Evolutionary conservation across 2,329 filamentous ascomycete genomes (phyloP).

Genomic region (Aschersonia sp.): DNA sequence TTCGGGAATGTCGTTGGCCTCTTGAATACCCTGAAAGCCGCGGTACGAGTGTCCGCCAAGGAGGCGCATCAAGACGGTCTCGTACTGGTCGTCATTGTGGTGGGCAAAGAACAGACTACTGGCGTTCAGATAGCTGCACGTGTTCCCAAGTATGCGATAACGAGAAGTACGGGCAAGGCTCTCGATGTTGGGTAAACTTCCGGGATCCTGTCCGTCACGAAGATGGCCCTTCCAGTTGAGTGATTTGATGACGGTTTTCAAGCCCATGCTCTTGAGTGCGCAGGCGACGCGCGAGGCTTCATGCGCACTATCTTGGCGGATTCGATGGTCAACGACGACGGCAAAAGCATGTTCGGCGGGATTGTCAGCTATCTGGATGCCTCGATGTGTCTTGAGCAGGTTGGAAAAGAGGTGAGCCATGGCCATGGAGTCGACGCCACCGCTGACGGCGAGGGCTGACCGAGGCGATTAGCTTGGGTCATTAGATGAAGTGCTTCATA

Average conservation of each 20-base stretch:
- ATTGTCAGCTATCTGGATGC: slow-evolving; percentile 29
- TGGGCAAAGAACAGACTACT: slow-evolving; percentile 63
- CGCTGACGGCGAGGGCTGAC: slow-evolving; percentile 68
- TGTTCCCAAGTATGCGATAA: slow-evolving; percentile 54
- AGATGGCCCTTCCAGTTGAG: slow-evolving; percentile 33
- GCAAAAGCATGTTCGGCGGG: slow-evolving; percentile 25
- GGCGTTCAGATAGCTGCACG: slow-evolving; percentile 38
- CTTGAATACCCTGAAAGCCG: slow-evolving; percentile 59
- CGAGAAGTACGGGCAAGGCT: slow-evolving; percentile 58
- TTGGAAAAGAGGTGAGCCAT: slow-evolving; percentile 59
- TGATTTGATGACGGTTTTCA: slow-evolving; percentile 12
- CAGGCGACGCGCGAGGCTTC: slow-evolving; percentile 36
- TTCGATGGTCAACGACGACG: slow-evolving; percentile 42
- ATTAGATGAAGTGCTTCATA: too few species aligned
- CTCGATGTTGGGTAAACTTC: slow-evolving; percentile 52
- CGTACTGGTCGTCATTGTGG: slow-evolving; percentile 81
- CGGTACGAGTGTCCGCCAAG: slow-evolving; percentile 49
- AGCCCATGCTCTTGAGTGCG: slow-evolving; percentile 22
- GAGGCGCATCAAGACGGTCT: slow-evolving; percentile 75
- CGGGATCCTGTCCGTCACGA: slow-evolving; percentile 15
- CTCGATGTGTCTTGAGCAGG: slow-evolving; percentile 18
- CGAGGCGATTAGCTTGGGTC: too few species aligned
- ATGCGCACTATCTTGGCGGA: slow-evolving; percentile 33
- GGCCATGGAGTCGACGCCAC: slow-evolving; percentile 97
- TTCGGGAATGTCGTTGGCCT: slow-evolving; percentile 62